Conservation (phyloP, 225 moss, liverwort and hornwort species). For the Polytrichum commune region DNA sequence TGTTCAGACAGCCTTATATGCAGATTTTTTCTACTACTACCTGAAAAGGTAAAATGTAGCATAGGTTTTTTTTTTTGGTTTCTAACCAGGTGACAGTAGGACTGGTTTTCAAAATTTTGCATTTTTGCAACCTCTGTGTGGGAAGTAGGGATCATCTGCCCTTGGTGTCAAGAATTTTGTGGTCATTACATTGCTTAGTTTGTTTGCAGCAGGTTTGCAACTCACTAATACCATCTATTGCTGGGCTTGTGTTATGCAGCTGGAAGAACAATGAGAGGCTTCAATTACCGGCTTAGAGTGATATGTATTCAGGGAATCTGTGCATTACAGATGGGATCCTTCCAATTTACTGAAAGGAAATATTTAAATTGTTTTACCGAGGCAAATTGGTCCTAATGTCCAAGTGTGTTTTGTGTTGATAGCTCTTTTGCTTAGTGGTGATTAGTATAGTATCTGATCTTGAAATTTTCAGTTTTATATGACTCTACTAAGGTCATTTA, state of each 20-base stretch:
- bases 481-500: too few species aligned
- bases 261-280: constrained; percentile 69
- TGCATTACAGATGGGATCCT: background rate
- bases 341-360: background rate
- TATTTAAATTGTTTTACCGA: background rate
- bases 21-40: constrained; percentile 68
- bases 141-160: background rate
- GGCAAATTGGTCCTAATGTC: background rate
- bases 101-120: background rate
- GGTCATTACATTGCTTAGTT: background rate
- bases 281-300: constrained; percentile 48
- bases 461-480: too few species aligned
- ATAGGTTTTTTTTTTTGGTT: background rate
- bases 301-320: background rate
- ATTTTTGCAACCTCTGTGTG: background rate
- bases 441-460: too few species aligned
- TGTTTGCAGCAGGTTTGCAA: background rate
- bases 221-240: background rate
- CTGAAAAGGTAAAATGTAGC: constrained; percentile 39
- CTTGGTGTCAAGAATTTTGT: background rate
- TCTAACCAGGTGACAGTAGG: background rate
- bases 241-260: constrained; percentile 24
- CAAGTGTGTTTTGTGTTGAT: background rate
- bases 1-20: constrained; percentile 64
- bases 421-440: too few species aligned